Conservation (phyloP, 2,329 filamentous ascomycete genomes). For the Drechslera avenae region DNA sequence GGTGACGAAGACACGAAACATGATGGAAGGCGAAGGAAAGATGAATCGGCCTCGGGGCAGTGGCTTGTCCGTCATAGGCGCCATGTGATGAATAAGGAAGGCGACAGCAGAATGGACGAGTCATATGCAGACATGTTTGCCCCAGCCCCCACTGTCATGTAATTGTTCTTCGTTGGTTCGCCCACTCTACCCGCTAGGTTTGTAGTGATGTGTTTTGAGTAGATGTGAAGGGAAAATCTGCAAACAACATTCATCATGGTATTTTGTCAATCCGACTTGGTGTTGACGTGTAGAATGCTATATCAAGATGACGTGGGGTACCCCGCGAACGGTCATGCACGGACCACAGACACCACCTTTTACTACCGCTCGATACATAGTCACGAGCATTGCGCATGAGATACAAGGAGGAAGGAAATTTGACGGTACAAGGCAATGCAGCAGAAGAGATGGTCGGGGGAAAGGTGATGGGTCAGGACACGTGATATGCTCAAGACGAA, state of each 20-base stretch:
- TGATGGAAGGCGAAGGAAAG: slow-evolving; percentile 16
- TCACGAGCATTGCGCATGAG: too few species aligned
- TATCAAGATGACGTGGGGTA: neutral
- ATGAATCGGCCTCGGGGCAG: neutral
- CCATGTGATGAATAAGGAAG: slow-evolving; percentile 31
- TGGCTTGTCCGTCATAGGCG: slow-evolving; percentile 19
- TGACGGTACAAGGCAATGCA: too few species aligned
- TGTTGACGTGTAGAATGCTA: neutral
- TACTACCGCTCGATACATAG: too few species aligned
- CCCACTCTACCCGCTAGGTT: neutral
- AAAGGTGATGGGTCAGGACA: too few species aligned
- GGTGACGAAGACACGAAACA: slow-evolving; percentile 18
- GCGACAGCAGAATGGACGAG: slow-evolving; percentile 26
- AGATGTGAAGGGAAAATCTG: too few species aligned
- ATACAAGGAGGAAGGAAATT: too few species aligned
- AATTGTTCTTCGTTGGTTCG: neutral
- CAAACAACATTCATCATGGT: neutral
- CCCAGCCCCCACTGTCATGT: slow-evolving; percentile 10
- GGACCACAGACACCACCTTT: neutral
- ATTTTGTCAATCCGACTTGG: neutral
- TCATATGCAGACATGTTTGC: slow-evolving; percentile 25
- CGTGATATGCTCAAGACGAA: too few species aligned
- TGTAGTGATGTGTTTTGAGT: too few species aligned
- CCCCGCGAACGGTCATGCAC: neutral
- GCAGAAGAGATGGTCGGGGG: too few species aligned